Base-by-base conservation (phyloP, 306 rosid genomes). In the Gillenia trifoliata region DNA sequence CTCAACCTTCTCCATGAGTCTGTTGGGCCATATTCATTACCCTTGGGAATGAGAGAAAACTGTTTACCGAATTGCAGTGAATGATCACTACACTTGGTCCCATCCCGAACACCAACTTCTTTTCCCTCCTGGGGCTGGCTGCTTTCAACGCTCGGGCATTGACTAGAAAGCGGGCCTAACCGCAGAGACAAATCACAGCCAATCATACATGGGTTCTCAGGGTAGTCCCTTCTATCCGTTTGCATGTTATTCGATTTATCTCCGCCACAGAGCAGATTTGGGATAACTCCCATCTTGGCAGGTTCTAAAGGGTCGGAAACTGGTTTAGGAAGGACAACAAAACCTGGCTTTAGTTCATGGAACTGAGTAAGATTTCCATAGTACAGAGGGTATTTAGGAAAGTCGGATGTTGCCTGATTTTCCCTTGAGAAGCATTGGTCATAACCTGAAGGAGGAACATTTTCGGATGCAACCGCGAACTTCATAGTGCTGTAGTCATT, bases 121-220 rank as follows among this genome's bases (percentile, higher is more conserved):
- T 77, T 74, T 73, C 66, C 73, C 36, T 55, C 78, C 41, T 22
- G 62, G 64, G 71, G 23, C 28, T 64, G 75, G 40, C 26, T 75
- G 45, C 64, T 79, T 56, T 71, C 82, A n/a, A 63, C 49, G 22
- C 77, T 67, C 6, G 76, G 67, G 67, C 73, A 29, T n/a, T 81
- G 75, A 45, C 76, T 45, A 38, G 73, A 71, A 26, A 80, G 26
- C 47, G 88, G 87, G 9, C 92, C 93, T 73, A 88, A 66, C 62
- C 90, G 85, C 83, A 91, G 29, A 4, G 96, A 89, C 63, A 91
- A 84, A 87, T 91, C 96, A 82, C 91, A 91, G 3, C 57, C 72
- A 68, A 73, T 62, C 0, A 74, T 38, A 74, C 71, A 57, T 36
- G 63, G 36, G 65, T 50, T 82, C 71, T 70, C 77, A 63, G 57